phyloP scores from a whole-genome alignment of 345 rosid species.

The Mallotus nudiflorus region DNA sequence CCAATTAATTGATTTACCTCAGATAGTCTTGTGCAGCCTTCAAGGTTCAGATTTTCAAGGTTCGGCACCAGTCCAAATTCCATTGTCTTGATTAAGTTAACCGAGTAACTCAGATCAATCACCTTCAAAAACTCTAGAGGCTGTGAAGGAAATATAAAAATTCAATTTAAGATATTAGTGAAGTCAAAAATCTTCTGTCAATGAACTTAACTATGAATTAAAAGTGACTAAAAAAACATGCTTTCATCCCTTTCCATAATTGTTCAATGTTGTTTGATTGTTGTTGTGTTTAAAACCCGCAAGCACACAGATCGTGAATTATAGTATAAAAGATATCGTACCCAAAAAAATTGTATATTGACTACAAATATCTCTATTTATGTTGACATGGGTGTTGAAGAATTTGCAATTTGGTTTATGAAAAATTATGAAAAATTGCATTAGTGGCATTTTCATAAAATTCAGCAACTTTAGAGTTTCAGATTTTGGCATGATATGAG shows the following conservation, averaged over 20 bases:
- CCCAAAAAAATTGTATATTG: no score
- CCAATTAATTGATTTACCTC: conserved; percentile 18
- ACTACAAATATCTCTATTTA: no score
- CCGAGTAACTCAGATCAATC: conserved; percentile 14
- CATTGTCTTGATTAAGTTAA: not conserved
- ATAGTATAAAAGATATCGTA: no score
- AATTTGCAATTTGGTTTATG: no score
- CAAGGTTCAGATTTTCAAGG: conserved; percentile 14
- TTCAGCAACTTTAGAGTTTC: no score
- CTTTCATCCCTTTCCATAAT: conserved; percentile 5
- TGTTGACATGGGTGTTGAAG: no score
- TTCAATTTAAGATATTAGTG: not conserved
- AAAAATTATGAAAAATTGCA: no score
- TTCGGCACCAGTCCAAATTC: conserved; percentile 4
- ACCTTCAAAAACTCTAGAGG: conserved; percentile 14
- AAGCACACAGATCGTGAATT: no score
- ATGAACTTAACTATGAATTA: not conserved
- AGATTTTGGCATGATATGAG: no score
- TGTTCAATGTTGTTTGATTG: not conserved
- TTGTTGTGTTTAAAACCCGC: no score
- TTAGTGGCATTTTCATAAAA: no score
- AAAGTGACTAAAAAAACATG: not conserved
- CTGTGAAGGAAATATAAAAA: not conserved
- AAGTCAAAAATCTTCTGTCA: not conserved
- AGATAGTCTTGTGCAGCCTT: conserved; percentile 8